Evolutionary conservation across 2,329 filamentous ascomycete genomes (phyloP).

Genomic region (Alternaria ethzedia): DNA sequence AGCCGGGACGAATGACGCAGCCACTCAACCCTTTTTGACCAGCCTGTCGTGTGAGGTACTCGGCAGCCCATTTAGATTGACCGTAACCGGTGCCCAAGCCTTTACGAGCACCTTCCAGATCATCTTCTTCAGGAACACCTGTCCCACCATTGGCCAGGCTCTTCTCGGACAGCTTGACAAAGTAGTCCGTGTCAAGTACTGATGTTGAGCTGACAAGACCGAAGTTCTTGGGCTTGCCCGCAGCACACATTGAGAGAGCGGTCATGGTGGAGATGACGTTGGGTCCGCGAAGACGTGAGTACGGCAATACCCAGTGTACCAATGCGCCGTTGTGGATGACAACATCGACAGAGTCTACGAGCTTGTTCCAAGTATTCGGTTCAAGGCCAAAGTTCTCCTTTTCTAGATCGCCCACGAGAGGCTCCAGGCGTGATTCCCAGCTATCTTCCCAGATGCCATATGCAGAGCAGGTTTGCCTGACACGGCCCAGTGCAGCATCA

Average conservation of each 20-base stretch:
- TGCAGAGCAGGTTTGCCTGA: constrained; percentile 71
- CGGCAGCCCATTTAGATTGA: constrained; percentile 85
- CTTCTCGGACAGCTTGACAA: constrained; percentile 73
- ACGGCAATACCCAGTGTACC: constrained; percentile 83
- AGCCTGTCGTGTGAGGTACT: constrained; percentile 77
- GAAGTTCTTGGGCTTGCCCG: constrained; percentile 78
- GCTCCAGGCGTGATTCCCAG: constrained; percentile 70
- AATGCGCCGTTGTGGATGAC: constrained; percentile 74
- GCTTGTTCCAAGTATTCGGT: constrained; percentile 66
- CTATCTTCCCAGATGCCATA: constrained; percentile 80
- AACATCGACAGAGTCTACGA: constrained; percentile 71
- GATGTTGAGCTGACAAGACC: constrained; percentile 84
- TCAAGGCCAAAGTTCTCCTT: constrained; percentile 77
- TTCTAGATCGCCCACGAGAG: constrained; percentile 75
- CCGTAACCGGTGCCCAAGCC: constrained; percentile 89
- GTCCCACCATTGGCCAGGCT: constrained; percentile 65
- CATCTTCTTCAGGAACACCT: constrained; percentile 76
- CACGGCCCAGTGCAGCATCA: constrained; percentile 66
- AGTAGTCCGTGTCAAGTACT: constrained; percentile 82
- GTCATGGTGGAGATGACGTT: constrained; percentile 87
- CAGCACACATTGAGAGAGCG: constrained; percentile 74
- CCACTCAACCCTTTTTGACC: constrained; percentile 77
- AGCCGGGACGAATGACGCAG: constrained; percentile 81
- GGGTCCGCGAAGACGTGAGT: constrained; percentile 71
- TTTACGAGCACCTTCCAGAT: constrained; percentile 75